A percentile compares a stretch with the other conserved stretches of the same genome.
These are phyloP conservation scores for Calonectria pteridis DNA, from an alignment of 2,329 filamentous ascomycete species.

Conservation along the genomic window DNA sequence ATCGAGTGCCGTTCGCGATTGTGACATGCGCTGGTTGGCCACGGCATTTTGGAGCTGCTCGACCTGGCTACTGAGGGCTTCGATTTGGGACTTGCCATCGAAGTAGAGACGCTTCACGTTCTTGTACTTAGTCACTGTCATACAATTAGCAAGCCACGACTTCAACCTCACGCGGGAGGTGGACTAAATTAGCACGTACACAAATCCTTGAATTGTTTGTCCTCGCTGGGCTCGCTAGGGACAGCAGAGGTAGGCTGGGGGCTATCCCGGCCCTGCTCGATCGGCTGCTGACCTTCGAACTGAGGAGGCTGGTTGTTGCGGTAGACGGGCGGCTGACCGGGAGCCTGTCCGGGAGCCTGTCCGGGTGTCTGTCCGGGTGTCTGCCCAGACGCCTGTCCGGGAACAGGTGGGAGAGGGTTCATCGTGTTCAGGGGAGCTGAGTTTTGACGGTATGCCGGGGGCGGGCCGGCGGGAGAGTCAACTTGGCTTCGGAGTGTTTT, in stretches of 20 bases:
- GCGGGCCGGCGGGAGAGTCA: slow-evolving; percentile 60
- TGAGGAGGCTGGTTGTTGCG: slow-evolving; percentile 55
- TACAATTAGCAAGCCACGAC: slow-evolving; percentile 33
- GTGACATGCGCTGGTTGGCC: slow-evolving; percentile 93
- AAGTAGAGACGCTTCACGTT: slow-evolving; percentile 99
- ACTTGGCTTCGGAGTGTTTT: slow-evolving; percentile 58
- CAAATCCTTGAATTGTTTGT: slow-evolving; percentile 70
- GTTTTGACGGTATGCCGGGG: slow-evolving; percentile 66
- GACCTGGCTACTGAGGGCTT: slow-evolving; percentile 87
- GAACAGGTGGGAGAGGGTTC: slow-evolving; percentile 58
- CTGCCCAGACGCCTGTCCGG: slow-evolving; percentile 39
- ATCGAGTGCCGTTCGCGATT: slow-evolving; percentile 93
- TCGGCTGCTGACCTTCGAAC: slow-evolving; percentile 57
- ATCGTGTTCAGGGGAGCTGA: slow-evolving; percentile 58
- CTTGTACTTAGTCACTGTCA: slow-evolving; percentile 90
- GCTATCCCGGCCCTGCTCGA: slow-evolving; percentile 66
- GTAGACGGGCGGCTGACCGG: slow-evolving; percentile 52
- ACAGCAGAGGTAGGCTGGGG: slow-evolving; percentile 62
- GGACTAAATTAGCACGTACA: slow-evolving; percentile 54
- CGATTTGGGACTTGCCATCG: slow-evolving; percentile 92
- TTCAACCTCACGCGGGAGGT: neutral
- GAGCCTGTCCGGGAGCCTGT: slow-evolving; percentile 50
- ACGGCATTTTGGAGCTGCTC: slow-evolving; percentile 98
- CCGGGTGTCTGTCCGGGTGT: slow-evolving; percentile 32
- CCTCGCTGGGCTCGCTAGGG: slow-evolving; percentile 55